Base-by-base conservation (phyloP, 1,284 basidiomycete species). In the Tilletia walkeri region DNA sequence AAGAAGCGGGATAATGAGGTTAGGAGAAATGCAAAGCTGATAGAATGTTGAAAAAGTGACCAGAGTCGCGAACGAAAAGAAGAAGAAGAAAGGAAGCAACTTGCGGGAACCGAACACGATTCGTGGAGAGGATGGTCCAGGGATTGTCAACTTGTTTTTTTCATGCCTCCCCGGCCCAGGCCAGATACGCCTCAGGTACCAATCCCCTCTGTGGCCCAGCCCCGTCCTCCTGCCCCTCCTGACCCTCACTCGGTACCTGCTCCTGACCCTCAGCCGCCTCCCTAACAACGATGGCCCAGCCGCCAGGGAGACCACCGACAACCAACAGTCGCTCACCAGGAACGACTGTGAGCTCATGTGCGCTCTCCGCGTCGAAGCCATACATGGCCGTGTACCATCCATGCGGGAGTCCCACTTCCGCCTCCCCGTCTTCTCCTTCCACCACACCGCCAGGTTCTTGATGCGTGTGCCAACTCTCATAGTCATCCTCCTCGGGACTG, bases 331-430 rank as follows among this genome's bases (percentile, higher is more conserved):
- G 48, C 36, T 77, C 75, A 34, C 70, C 78, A 1, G 73, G 65
- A n/a, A 66, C 48, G 0, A 77, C 72, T 3, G 70, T 73, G 50
- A 79, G 63, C 59, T 79, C 78, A 67, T 77, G 76, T n/a, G 74
- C 75, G n/a, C 72, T 74, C 5, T 75, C 78, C 2, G 78, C 71
- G 0, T 70, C 68, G 54, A 79, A 79, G 30, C 70, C 69, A 69
- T 79, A 79, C n/a, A 78, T 68, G n/a, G 75, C 76, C 3, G 65
- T 67, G 70, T 79, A 78, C n/a, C 72, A 48, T 20, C 77, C 77
- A 41, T 74, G 70, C 14, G 72, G 53, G 10, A 69, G 67, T 67
- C 49, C 49, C 61, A 69, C 36, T 41, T 71, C 73, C 18, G 70
- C 36, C 45, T 71, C 73, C 18, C 74, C 72, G 54, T 76, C 77